phyloP scores from a whole-genome alignment of 1,139 yeast species.

The Scheffersomyces parashehatae region DNA sequence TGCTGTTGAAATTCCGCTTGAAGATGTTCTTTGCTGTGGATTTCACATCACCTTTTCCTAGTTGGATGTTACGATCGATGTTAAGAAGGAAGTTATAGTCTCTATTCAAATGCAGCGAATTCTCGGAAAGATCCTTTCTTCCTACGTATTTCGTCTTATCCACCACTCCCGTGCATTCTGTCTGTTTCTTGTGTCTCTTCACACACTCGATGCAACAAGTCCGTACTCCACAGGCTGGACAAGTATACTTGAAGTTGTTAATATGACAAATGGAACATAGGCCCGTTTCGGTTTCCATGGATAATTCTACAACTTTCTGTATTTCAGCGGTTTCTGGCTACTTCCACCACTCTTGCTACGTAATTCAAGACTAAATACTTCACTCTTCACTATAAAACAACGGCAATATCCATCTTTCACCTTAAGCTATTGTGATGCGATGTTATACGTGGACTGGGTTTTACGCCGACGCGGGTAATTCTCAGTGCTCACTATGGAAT shows the following conservation, averaged over 20 bases:
- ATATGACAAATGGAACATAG: conserved; percentile 54
- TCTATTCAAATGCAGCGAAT: conserved; percentile 57
- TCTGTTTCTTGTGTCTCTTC: conserved; percentile 61
- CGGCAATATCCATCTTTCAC: too few relatives aligned
- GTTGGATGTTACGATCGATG: conserved; percentile 56
- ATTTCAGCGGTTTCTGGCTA: too few relatives aligned
- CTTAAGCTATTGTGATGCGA: background rate
- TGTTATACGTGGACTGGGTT: background rate
- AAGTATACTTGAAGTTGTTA: conserved; percentile 61
- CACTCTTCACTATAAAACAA: too few relatives aligned
- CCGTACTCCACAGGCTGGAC: conserved; percentile 72
- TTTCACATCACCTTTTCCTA: conserved; percentile 53
- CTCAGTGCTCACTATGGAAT: background rate
- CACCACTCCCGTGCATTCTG: conserved; percentile 66
- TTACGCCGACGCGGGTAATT: conserved; percentile 6
- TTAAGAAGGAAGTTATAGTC: conserved; percentile 77
- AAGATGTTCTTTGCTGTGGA: conserved; percentile 36
- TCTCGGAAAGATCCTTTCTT: conserved; percentile 36
- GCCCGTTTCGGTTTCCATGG: conserved; percentile 5
- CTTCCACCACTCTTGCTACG: too few relatives aligned
- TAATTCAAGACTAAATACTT: too few relatives aligned
- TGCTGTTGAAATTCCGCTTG: conserved; percentile 24
- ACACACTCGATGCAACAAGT: conserved; percentile 79
- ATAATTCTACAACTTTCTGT: too few relatives aligned
- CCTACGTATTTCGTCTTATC: conserved; percentile 63